Percentiles rank a stretch among this genome's conserved stretches.
Evolutionary conservation across 306 rosid genomes (phyloP).

Genomic region (Echinosophora koreensis): DNA sequence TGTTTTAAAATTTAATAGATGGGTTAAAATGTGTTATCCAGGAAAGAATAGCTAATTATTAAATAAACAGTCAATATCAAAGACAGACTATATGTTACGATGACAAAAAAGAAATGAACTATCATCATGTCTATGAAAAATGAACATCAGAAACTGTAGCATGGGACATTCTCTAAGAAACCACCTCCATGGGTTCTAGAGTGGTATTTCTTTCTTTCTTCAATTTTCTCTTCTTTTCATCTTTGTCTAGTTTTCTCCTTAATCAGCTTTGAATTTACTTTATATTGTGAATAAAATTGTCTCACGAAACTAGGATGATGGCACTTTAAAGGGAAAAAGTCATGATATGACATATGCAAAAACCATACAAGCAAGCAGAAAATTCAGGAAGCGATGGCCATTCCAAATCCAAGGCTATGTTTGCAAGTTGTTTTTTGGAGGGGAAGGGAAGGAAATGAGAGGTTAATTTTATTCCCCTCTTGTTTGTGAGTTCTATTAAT

Average conservation of each 20-base stretch:
- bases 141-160: slow-evolving; percentile 16
- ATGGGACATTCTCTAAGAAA: slow-evolving; percentile 29
- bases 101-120: no score
- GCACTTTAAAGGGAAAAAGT: slow-evolving; percentile 89
- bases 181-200: slow-evolving; percentile 11
- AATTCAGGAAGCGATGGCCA: slow-evolving; percentile 92
- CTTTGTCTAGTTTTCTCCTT: slow-evolving; percentile 31
- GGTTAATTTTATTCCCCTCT: no score
- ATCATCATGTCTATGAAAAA: no score
- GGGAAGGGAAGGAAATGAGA: no score
- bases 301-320: slow-evolving; percentile 54
- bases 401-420: no score
- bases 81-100: no score
- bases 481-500: no score
- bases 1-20: no score
- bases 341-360: slow-evolving; percentile 95
- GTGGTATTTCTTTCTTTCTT: neutral
- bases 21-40: no score
- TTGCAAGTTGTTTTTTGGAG: no score
- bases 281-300: slow-evolving; percentile 7
- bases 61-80: no score
- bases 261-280: slow-evolving; percentile 33
- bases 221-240: neutral
- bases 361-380: slow-evolving; percentile 93
- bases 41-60: no score